Evolutionary conservation across 1,284 basidiomycete species (phyloP), one percentile per base, ranked within the genome.

Genomic region (Polyporus tsugae): DNA sequence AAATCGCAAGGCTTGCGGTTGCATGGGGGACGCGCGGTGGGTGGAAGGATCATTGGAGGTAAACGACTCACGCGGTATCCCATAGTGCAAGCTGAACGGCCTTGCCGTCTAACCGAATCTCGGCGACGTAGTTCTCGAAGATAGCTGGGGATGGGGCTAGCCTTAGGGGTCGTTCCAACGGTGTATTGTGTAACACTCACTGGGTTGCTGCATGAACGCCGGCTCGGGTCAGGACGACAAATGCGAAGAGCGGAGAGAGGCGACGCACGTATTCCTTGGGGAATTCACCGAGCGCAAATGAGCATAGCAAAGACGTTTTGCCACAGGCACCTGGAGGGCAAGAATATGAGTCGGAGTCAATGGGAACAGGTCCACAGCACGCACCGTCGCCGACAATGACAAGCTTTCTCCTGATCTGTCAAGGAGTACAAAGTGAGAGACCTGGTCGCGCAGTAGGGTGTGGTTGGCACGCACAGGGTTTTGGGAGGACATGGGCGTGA

Each of bases 111-210:
- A 99, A 85, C 75, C 96, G 87, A 77, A 99, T 98, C 84, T 99
- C 97, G 59, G 97, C 97, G 70, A 99, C 97, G 81, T 98, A 99
- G 80, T 99, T 99, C 83, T 98, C 96, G 77, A 98, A 98, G 65
- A 98, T 96, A 66, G 95, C 95, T 91, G 77, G 76, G 36, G 49
- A 55, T 80, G 71, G 63, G 67, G 68, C 62, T 70, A 57, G 6
- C 53, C 13, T 63, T 9, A 60, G 36, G 13, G 17, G 38, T 33
- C 25, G 15, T 17, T 39, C 39, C 6, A 29, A 25, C 11, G 22
- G 22, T 9, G 11, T 5, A 60, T 2, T 29, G 9, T 11, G 5
- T 13, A 7, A 22, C 7, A 77, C 79, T 69, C 49, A 80, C 79
- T 80, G 2, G 79, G 79, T 79, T 80, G 79, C 79, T 80, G 52